These are phyloP conservation scores for Trypanosoma conorhini DNA, from an alignment of 208 protist species.

Conservation along the genomic window DNA sequence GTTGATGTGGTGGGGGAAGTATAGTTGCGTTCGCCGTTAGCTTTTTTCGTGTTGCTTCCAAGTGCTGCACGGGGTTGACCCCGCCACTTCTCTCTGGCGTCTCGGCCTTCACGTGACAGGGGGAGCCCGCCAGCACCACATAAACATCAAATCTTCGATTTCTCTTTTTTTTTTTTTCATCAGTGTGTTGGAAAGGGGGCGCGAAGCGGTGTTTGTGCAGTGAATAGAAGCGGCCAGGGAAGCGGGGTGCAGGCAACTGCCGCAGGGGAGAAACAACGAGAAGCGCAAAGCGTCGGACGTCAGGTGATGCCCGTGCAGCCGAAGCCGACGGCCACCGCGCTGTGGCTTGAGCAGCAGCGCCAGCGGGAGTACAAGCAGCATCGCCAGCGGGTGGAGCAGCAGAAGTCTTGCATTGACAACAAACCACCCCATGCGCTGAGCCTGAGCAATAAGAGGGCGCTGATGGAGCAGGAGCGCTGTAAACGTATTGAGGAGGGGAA, in stretches of 20 bases:
- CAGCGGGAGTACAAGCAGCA: constrained; percentile 55
- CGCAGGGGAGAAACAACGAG: not conserved
- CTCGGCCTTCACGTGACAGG: not conserved
- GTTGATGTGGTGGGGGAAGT: too few species aligned
- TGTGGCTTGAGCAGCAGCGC: constrained; percentile 42
- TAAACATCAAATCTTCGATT: not conserved
- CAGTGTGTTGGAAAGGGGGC: not conserved
- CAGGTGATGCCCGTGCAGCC: constrained; percentile 15
- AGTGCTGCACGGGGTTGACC: not conserved
- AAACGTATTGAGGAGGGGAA: constrained; percentile 57
- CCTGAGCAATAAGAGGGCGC: constrained; percentile 32
- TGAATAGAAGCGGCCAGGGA: not conserved
- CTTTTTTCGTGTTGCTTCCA: not conserved
- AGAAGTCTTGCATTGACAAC: constrained; percentile 54
- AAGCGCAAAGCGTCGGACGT: not conserved
- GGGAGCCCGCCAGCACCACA: not conserved
- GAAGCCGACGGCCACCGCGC: constrained; percentile 9
- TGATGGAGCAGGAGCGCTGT: constrained; percentile 36
- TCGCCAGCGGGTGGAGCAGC: constrained; percentile 45
- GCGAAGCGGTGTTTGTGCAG: not conserved
- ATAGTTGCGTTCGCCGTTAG: too few species aligned
- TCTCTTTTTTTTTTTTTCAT: not conserved
- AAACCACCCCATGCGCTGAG: constrained; percentile 36
- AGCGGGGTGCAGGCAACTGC: not conserved
- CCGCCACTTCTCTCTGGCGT: not conserved